Evolutionary conservation across 192 early-diverging fungal species (phyloP), one percentile per base, ranked within the genome.

Genomic region (Podila horticola): DNA sequence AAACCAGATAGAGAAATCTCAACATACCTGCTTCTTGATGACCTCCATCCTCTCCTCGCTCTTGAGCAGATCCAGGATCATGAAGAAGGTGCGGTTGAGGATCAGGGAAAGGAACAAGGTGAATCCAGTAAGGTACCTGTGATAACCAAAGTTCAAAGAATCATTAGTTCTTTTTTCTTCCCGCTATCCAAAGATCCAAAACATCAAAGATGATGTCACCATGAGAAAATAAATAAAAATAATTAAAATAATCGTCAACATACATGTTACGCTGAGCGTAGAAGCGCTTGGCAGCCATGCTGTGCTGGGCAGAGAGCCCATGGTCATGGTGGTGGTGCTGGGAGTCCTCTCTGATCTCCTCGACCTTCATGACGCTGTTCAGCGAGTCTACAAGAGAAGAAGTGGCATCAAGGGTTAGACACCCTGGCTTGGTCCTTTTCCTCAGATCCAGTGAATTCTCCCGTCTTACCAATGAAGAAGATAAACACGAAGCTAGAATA

Each of bases 231-330:
- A n/a, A n/a, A n/a, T n/a, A n/a, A 30, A 19, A 26, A 26, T 17
- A 29, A 49, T 28, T 15, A 45, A 38, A 38, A 7, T 1, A 38
- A 9, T 45, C 41, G 41, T 45, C 41, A 4, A 67, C 60, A 74
- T 86, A 90, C 86, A 90, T 86, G 74, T 90, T 90, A 55, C 88
- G 83, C 71, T 90, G 88, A 58, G 85, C 85, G 70, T 88, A 88
- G 70, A 90, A 90, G 58, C 88, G 86, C 36, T 82, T 84, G 8
- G 87, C 86, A 50, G 84, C 79, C 17, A 83, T 60, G 52, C 58
- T 75, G 33, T 77, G 60, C 24, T 88, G 83, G 2, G 75, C 41
- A 26, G 52, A 7, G 22, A 55, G 52, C 55, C 70, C 58, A 58
- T 79, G 75, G 34, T 83, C 84, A 28, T 77, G 71, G 28, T 88